Evolutionary conservation across 192 early-diverging fungal species (phyloP), one percentile per base, ranked within the genome.

Genomic region (Mortierella hygrophila): DNA sequence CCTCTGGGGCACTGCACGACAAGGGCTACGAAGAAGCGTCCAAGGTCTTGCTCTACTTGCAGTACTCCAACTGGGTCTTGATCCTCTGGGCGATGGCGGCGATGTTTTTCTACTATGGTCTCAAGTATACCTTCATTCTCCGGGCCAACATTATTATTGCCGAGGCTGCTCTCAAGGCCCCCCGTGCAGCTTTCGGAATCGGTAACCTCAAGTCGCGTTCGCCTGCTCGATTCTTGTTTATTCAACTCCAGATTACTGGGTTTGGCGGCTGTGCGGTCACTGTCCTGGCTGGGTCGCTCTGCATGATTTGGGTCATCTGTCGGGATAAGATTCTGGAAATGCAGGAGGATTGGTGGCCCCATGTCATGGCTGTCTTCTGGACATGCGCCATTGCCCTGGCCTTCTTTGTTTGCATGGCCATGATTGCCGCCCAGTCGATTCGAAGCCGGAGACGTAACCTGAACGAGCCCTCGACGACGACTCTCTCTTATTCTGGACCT

Each of bases 111-210:
- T 86, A 86, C 76, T 86, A 86, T 77, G 84, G 84, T 20, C 79
- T 86, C 57, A 86, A 86, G 55, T 86, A 86, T 37, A 86, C 84
- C 11, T 81, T 86, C 42, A 86, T 86, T 54, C 76, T 86, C 23
- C 84, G 79, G 13, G 84, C 84, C 49, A 86, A 86, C 60, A 86
- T 86, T 68, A 86, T 86, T 54, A 81, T 86, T 38, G 84, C 84
- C 7, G 84, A 86, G 47, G 52, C 84, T 10, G 84, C 79, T 23
- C 84, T 86, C 72, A 86, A 78, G 46, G 84, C 84, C 8, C 84
- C 84, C 0, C 54, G 76, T 18, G 84, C 84, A 3, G 79, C 84
- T 21, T 86, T 86, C 40, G 84, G 84, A 7, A 80, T 86, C 32
- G 79, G 79, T 23, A 86, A 86, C 44, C 44, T 86, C 18, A 86